A percentile compares a stretch with the other conserved stretches of the same genome.
Conservation (phyloP, 306 rosid genomes). For the Ammopiptanthus mongolicus region DNA sequence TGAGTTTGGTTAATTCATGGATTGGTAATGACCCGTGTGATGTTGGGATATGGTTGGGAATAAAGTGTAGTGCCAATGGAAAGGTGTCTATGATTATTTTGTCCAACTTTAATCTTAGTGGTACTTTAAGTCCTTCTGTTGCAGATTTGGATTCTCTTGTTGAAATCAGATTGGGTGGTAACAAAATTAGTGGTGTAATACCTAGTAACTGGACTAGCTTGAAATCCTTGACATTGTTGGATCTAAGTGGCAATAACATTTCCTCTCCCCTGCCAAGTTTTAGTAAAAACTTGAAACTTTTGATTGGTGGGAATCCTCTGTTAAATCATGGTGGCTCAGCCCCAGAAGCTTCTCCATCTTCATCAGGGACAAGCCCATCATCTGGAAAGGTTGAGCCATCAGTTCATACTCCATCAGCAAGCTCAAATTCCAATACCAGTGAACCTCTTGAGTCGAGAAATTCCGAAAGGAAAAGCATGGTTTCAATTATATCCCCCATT, state of each 20-base stretch:
- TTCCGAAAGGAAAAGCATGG: neutral
- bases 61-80: conserved; percentile 42
- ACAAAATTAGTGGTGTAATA: conserved; percentile 47
- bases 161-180: conserved; percentile 44
- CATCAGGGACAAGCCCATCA: neutral
- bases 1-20: conserved; percentile 44
- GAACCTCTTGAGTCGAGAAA: neutral
- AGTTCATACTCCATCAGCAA: neutral
- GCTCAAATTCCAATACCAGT: neutral
- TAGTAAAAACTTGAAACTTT: conserved; percentile 4
- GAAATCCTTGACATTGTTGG: conserved; percentile 51
- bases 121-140: conserved; percentile 64
- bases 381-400: neutral
- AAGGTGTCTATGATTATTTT: conserved; percentile 51
- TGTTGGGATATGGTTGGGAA: conserved; percentile 58
- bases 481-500: conserved; percentile 6
- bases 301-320: conserved; percentile 16
- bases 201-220: conserved; percentile 62
- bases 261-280: conserved; percentile 57
- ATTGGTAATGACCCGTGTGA: conserved; percentile 63
- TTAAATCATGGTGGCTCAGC: neutral
- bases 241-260: conserved; percentile 57
- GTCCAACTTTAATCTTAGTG: conserved; percentile 48
- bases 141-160: conserved; percentile 49
- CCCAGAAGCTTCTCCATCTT: neutral